Base-by-base conservation (phyloP, 2,329 filamentous ascomycete genomes). In the Waltergamsia citrina region DNA sequence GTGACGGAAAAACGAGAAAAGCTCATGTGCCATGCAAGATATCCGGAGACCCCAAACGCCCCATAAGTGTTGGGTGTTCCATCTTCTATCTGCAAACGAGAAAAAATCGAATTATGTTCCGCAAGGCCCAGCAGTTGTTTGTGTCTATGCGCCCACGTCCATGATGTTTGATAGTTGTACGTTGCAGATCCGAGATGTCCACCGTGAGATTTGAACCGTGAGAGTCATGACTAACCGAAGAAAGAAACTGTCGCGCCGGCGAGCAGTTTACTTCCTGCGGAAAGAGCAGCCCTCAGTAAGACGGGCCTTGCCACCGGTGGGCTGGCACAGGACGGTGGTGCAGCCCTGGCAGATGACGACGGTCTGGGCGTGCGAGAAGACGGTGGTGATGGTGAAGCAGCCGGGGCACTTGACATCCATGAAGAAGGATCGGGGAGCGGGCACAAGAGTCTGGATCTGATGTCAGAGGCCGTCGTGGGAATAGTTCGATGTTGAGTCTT, bases 361-460 rank as follows among this genome's bases (percentile, higher is more conserved):
- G 65, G 92, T 98, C 79, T 98, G 92, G 68, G 92, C 92, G 79
- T 98, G 92, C 47, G 90, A 96, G 85, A 96, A 98, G 71, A 98
- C 92, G 67, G 92, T 98, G 68, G 92, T 98, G 80, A 98, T 98
- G 69, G 88, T 95, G 83, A 96, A 98, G 85, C 92, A 98, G 60
- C 92, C 92, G 65, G 92, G 92, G 85, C 92, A 98, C 84, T 98
- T 98, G 77, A 98, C 92, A 66, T 98, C 92, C 92, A 98, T 98
- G 85, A 98, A 98, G 85, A 96, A 98, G 52, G 90, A 96, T 67
- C 92, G 86, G 59, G 92, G 92, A 50, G 78, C 82, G 58, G 92
- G 92, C 63, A 98, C 92, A 57, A 98, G 85, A 52, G 78, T 87
- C 87, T 93, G 51, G 8, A 28, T 17, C 7, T 28, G 4, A 32